Base-by-base conservation (phyloP, 768 basidiomycete species). In the Lactarius deliciosus region DNA sequence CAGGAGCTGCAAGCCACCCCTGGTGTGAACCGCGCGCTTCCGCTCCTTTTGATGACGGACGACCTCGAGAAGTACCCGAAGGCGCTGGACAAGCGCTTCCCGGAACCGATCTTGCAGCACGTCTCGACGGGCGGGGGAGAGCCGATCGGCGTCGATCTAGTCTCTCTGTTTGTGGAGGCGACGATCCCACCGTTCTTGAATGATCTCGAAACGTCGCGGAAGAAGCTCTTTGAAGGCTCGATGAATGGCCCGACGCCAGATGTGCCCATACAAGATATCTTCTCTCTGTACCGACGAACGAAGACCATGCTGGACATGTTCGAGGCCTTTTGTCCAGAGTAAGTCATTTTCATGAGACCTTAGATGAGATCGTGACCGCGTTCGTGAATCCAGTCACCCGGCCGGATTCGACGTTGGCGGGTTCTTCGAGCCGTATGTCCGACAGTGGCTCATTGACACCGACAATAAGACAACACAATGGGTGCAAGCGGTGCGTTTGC, bases 391-490 rank as follows among this genome's bases (percentile, higher is more conserved):
- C n/a, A 91, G 89, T 16, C 81, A 80, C 0, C 79, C 82, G 20
- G 73, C 89, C 20, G 78, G 82, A 11, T 92, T 95, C 71, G 85
- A 94, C 69, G 77, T 93, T 34, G 81, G 86, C 5, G 80, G 79
- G 5, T 92, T 91, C 78, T 98, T 98, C 73, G 90, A 93, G 75
- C 86, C 89, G 2, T 94, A 93, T 75, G 92, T 98, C 9, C 82
- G 85, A 8, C 86, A 90, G 69, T 99, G 96, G 96, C 77, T 99
- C 30, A 71, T 85, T n/a, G 89, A 89, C 65, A 97, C 93, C 0
- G 91, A 96, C 71, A 85, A 80, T 65, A 96, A 94, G 80, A 98
- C 96, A 9, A 83, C 84, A 55, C 89, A 94, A 68, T 99, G 97
- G 97, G 96, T 98, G 6, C 85, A 95, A 75, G 88, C 89, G 68